phyloP scores from a whole-genome alignment of 2,329 filamentous ascomycete genomes.

The Colletotrichum paranaense region DNA sequence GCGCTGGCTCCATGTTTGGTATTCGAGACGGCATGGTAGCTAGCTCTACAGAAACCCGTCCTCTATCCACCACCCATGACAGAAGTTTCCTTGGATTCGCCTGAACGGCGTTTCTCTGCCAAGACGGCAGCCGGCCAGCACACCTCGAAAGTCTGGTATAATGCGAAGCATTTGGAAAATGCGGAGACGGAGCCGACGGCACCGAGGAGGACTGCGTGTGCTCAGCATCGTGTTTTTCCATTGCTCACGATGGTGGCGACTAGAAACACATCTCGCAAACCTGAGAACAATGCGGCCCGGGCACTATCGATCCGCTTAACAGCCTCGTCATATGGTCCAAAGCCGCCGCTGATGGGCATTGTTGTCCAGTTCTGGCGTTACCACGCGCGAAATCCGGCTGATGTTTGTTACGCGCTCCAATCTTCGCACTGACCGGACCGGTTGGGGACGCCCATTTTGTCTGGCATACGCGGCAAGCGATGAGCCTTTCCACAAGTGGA shows the following conservation, averaged over 20 bases:
- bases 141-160: constrained; percentile 1
- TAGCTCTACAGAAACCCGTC: background rate
- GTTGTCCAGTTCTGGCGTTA: background rate
- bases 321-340: background rate
- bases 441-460: background rate
- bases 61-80: background rate
- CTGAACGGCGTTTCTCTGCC: background rate
- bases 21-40: background rate
- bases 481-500: background rate
- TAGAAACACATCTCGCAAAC: constrained; percentile 1
- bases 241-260: background rate
- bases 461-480: background rate
- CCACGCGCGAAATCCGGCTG: background rate
- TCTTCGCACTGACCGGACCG: constrained; percentile 6
- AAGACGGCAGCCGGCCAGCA: constrained; percentile 23
- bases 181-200: constrained; percentile 2
- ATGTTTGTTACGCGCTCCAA: constrained; percentile 1
- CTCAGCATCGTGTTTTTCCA: background rate
- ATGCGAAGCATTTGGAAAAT: background rate
- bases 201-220: constrained; percentile 3
- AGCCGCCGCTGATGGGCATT: background rate
- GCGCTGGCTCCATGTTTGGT: background rate
- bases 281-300: background rate
- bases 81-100: constrained; percentile 3
- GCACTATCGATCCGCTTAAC: background rate